Evolutionary conservation across 768 basidiomycete species (phyloP).

Genomic region (Phaeotremella skinneri): DNA sequence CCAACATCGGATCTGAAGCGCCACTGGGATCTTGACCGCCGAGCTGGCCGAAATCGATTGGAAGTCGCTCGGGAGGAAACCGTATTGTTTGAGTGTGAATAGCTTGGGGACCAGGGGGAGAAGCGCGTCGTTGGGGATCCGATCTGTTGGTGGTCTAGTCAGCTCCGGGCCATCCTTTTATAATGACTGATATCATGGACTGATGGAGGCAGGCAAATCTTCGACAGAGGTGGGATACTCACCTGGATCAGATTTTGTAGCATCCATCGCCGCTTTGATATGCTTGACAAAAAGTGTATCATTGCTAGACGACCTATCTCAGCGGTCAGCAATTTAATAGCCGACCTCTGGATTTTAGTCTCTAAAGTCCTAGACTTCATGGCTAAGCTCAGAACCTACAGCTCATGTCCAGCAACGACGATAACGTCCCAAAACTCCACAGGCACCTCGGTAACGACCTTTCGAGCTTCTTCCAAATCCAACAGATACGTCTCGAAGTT

Average conservation of each 20-base stretch:
- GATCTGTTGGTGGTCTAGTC: conserved; percentile 18
- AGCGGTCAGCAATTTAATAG: background rate
- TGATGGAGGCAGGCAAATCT: no score
- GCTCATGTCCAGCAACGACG: conserved; percentile 35
- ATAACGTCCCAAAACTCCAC: conserved; percentile 30
- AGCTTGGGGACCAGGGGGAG: conserved; percentile 25
- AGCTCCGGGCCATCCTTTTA: background rate
- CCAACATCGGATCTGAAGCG: conserved; percentile 39
- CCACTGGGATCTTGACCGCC: conserved; percentile 27
- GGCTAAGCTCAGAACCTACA: conserved; percentile 19
- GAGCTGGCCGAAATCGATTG: conserved; percentile 13
- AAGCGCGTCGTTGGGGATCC: conserved; percentile 19
- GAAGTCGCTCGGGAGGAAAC: conserved; percentile 34
- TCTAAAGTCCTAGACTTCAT: background rate
- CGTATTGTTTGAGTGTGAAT: conserved; percentile 33
- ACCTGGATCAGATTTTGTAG: conserved; percentile 3
- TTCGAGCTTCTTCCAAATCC: conserved; percentile 32
- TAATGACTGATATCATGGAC: no score
- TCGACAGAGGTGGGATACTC: background rate
- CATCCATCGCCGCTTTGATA: conserved; percentile 24
- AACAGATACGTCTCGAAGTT: conserved; percentile 28
- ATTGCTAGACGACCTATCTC: conserved; percentile 21
- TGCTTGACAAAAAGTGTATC: conserved; percentile 29
- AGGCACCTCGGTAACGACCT: conserved; percentile 20
- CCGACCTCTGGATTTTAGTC: background rate